Base-by-base conservation (phyloP, 2,329 filamentous ascomycete genomes). In the Fusarium equiseti region DNA sequence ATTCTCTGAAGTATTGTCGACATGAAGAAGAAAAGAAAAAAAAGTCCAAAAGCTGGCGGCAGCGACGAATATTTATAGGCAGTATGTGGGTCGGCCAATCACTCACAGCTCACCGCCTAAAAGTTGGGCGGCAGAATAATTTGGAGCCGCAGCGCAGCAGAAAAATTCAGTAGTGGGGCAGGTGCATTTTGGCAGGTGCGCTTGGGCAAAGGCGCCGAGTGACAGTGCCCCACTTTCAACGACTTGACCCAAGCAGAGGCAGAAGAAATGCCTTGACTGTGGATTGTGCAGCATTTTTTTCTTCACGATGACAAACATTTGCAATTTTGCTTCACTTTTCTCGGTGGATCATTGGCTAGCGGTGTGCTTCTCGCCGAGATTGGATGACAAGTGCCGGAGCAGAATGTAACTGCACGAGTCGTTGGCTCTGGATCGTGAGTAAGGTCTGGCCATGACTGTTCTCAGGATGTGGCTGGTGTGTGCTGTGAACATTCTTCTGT, bases 1-100 rank as follows among this genome's bases (percentile, higher is more conserved):
- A 95, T 95, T 95, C 92, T 94, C 83, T 72, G 82, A 87, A 87
- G 85, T 88, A 88, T 88, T 87, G 86, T 89, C 87, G 86, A 86
- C 85, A 82, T 87, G 80, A 85, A 81, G 82, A 88, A 85, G 82
- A 84, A 84, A 84, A 80, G 58, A 82, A 83, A 79, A 83, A 77
- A 78, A 70, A 50, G 31, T 63, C 80, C 81, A 80, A 70, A 59
- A 57, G 57, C 42, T 43, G 61, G n/a, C 54, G 55, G 55, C 15
- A 35, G 48, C 26, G 44, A 6, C 13, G 43, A 24, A 26, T 5
- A 58, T 72, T 72, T 72, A 72, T 72, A 72, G 31, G 61, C 54
- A 53, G 18, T 2, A 50, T 58, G 75, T 72, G 69, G 71, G 71
- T 54, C 55, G 5, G 8, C 13, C 13, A 24, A 73, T 73, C 73